Percentiles rank a stretch among this genome's conserved stretches.
These are phyloP conservation scores for Anthoceros angustus DNA, from an alignment of 225 moss, liverwort and hornwort species.

Conservation along the genomic window DNA sequence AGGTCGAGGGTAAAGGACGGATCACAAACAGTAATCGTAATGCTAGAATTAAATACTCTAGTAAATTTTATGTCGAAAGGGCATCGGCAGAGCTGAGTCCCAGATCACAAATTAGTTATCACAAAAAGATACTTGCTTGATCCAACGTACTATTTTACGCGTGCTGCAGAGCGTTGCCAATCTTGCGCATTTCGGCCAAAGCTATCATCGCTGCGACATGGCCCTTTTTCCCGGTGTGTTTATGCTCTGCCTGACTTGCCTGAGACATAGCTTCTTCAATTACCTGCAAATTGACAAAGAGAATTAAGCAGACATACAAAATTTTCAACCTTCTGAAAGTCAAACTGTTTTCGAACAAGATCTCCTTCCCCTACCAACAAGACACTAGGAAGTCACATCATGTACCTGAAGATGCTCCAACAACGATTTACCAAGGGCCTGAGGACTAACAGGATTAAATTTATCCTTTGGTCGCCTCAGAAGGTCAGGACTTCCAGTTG, in stretches of 20 bases:
- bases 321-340: too few relatives aligned
- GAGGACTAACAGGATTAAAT: constrained; percentile 17
- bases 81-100: too few relatives aligned
- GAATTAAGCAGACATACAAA: neutral
- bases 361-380: neutral
- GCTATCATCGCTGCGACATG: neutral
- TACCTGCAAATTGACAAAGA: neutral
- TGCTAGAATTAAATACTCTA: too few relatives aligned
- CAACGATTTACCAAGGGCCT: constrained; percentile 32
- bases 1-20: too few relatives aligned
- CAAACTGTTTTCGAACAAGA: neutral
- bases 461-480: constrained; percentile 19
- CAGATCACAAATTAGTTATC: too few relatives aligned
- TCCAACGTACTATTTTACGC: neutral
- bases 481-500: constrained; percentile 11
- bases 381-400: neutral
- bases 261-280: neutral
- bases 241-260: neutral
- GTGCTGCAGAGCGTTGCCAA: neutral
- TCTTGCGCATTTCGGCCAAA: neutral
- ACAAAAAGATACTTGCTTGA: too few relatives aligned
- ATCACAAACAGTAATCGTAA: too few relatives aligned
- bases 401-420: constrained; percentile 44
- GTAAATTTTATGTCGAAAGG: too few relatives aligned
- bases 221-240: neutral